Base-by-base conservation (phyloP, 108 stramenopile genomes). In the Fragilariopsis cylindrus region DNA sequence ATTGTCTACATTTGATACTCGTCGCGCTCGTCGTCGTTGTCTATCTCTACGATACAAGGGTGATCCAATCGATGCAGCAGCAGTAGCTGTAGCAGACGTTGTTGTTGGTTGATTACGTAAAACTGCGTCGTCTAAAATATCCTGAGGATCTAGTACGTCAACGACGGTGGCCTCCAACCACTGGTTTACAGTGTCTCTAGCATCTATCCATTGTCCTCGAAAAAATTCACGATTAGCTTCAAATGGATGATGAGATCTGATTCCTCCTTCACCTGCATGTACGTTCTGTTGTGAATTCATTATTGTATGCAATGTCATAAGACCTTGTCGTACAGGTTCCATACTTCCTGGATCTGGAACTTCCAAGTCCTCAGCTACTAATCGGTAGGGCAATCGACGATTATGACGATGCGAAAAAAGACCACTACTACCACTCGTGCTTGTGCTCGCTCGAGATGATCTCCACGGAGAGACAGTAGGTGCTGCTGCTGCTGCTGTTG, bases 121-220 rank as follows among this genome's bases (percentile, higher is more conserved):
- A 8, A 48, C 41, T 16, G 42, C 56, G 6, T 18, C 46, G 19
- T 54, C 6, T 5, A 93, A 69, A 63, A 93, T 82, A 48, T 92
- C 87, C 18, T 88, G 76, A 18, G 90, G 91, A 19, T 73, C 39
- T 18, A 91, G 80, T 50, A 98, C 84, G 48, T 97, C 92, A 64
- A 98, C 90, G 41, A 99, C 76, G 11, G 97, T 98, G 4, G 98
- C 97, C 76, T 99, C 98, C 13, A 99, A 73, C 98, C 98, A 96
- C 67, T 98, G 96, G 77, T 96, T 89, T 56, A 99, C 97, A 13
- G 98, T 98, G 80, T 99, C 98, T 44, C 90, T 82, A 12, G 88
- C 92, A 78, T 98, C 98, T 16, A 99, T 74, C 98, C 98, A 99
- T 79, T 99, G 98, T 8, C 98, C 97, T 30, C 87, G 78, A 68